Evolutionary conservation across 2,329 filamentous ascomycete species (phyloP).

Genomic region (Thyridium curvatum): DNA sequence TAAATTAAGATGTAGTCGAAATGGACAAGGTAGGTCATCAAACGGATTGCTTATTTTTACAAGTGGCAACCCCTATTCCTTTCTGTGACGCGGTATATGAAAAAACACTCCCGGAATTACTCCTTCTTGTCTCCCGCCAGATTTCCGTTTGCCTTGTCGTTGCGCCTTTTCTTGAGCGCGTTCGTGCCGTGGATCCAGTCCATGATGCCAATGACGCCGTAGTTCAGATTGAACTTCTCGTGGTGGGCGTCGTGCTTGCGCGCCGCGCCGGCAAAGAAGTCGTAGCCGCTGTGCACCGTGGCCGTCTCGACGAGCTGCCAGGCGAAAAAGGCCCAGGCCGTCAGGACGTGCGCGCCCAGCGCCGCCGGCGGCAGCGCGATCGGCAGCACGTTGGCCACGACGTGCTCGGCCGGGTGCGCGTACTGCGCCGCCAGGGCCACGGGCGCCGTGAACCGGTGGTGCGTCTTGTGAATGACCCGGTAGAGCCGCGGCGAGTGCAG

Average conservation of each 20-base stretch:
- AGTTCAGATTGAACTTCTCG: conserved; percentile 49
- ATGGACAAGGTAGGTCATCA: no score
- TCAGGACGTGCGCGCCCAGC: conserved; percentile 41
- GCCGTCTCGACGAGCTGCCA: conserved; percentile 43
- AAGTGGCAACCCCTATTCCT: no score
- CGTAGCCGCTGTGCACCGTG: conserved; percentile 51
- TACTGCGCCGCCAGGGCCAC: conserved; percentile 50
- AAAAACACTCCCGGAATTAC: no score
- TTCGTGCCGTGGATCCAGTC: conserved; percentile 50
- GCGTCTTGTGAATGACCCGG: conserved; percentile 44
- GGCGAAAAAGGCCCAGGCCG: conserved; percentile 42
- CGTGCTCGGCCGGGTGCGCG: conserved; percentile 49
- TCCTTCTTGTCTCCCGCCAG: no score
- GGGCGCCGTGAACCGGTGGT: conserved; percentile 50
- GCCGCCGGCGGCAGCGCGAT: conserved; percentile 41
- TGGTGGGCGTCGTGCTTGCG: conserved; percentile 51
- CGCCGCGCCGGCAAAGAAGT: conserved; percentile 41
- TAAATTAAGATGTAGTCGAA: no score
- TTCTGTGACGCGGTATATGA: no score
- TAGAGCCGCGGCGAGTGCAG: conserved; percentile 44
- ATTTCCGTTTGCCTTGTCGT: no score
- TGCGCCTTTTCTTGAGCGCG: neutral
- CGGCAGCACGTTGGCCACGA: conserved; percentile 46
- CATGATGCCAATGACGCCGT: conserved; percentile 43
- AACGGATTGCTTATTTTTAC: no score